phyloP scores from a whole-genome alignment of 768 basidiomycete species.

The Butyriboletus loyo region DNA sequence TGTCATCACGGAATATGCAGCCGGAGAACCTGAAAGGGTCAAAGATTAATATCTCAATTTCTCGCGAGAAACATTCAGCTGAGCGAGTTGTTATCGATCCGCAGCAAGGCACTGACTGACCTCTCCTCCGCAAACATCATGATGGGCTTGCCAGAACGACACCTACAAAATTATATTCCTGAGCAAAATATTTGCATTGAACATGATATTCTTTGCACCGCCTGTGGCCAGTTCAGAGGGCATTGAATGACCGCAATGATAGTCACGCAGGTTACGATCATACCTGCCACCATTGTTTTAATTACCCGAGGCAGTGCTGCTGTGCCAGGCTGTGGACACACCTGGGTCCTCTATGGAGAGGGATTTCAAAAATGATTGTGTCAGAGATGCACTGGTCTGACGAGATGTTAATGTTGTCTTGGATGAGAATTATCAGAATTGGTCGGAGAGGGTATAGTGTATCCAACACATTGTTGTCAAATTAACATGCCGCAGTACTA shows the following conservation, averaged over 20 bases:
- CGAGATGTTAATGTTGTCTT: conserved; percentile 1
- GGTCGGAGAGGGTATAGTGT: conserved; percentile 7
- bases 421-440: conserved; percentile 5
- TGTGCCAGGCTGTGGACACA: conserved; percentile 14
- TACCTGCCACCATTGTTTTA: conserved; percentile 13
- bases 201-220: conserved; percentile 15
- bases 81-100: not conserved
- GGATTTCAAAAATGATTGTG: conserved; percentile 4
- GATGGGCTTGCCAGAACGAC: not conserved
- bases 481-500: not conserved
- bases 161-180: too few species aligned
- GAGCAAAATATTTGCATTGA: too few species aligned
- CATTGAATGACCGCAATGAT: conserved; percentile 9
- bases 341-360: conserved; percentile 15
- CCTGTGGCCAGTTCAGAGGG: conserved; percentile 12
- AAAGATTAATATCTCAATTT: too few species aligned
- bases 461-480: not conserved
- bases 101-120: not conserved
- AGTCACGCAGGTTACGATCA: conserved; percentile 3
- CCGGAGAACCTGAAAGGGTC: too few species aligned
- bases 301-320: conserved; percentile 12
- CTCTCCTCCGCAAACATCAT: too few species aligned
- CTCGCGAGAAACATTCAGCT: not conserved
- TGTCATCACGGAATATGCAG: too few species aligned
- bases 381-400: conserved; percentile 15